Base-by-base conservation (phyloP, 148 eudicot species). In the Chenopodium formosanum region DNA sequence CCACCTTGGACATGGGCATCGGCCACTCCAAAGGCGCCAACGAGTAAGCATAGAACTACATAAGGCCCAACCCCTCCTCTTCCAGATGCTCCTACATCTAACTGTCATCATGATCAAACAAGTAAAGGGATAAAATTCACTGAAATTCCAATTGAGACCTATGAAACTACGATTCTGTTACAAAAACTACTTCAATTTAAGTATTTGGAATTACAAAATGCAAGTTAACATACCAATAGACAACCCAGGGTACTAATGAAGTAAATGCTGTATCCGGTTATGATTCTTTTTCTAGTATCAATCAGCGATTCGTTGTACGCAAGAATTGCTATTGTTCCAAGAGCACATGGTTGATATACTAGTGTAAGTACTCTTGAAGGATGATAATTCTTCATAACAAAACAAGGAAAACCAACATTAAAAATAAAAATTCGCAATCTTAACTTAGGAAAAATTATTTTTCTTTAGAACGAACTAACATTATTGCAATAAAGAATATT, bases 1-100 rank as follows among this genome's bases (percentile, higher is more conserved):
- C 97, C 95, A 73, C 95, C 97, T 88, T 91, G 87, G 68, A 86
- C 90, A 76, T 83, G 89, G 3, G 93, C 93, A 84, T 91, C 93
- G 11, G 93, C 97, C 50, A 93, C 87, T 20, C 93, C 97, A 60
- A 89, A 91, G 23, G 81, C 73, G 34, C 84, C 92, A 70, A 90
- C 87, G 29, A 93, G 48, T 9, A 86, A 31, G 78, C 94, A 93
- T 16, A 93, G 64, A 3, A 89, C 89, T 12, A 89, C 78, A 73
- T 86, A 93, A 22, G 87, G 79, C 46, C 86, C 90, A 20, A 89
- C 79, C 25, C 90, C 88, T 32, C 93, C 94, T 81, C 87, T 89
- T 3, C 93, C 94, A 10, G 89, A 83, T 58, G 93, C 80, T 31
- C 75, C 92, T 74, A 93, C 78, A 79, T 93, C 97, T 71, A 93